Evolutionary conservation across 2,329 filamentous ascomycete species (phyloP).

Genomic region (Pleoardoris graminearum): DNA sequence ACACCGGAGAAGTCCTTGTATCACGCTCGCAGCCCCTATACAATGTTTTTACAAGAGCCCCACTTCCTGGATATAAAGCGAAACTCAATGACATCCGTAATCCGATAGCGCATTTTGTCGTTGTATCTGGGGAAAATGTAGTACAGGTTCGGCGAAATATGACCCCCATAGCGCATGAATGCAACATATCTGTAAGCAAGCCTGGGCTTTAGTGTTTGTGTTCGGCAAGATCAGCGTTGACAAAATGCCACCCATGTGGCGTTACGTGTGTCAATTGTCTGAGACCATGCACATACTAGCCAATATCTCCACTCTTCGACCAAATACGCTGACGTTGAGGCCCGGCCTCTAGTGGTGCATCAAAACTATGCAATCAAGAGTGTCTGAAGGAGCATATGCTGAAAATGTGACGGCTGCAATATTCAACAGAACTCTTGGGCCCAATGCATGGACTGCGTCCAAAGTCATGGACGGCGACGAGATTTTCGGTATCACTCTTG

Average conservation of each 20-base stretch:
- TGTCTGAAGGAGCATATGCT: conserved; percentile 4
- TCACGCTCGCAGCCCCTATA: too few relatives aligned
- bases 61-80: too few relatives aligned
- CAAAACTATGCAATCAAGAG: conserved; percentile 7
- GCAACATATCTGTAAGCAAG: too few relatives aligned
- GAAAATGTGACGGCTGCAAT: conserved; percentile 2
- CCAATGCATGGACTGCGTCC: conserved; percentile 7
- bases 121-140: too few relatives aligned
- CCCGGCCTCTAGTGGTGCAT: conserved; percentile 9
- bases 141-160: too few relatives aligned
- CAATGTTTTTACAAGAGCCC: too few relatives aligned
- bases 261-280: not conserved
- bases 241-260: conserved; percentile 4
- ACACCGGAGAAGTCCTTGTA: too few relatives aligned
- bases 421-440: conserved; percentile 10
- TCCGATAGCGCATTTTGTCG: too few relatives aligned
- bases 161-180: too few relatives aligned
- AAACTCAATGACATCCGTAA: too few relatives aligned
- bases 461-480: not conserved
- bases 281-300: not conserved
- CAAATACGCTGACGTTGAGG: not conserved
- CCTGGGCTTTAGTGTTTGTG: too few relatives aligned
- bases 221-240: too few relatives aligned
- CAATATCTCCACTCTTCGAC: not conserved
- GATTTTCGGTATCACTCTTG: not conserved